These are phyloP conservation scores for Ilex asprella DNA, from an alignment of 257 asterid genomes.

Conservation along the genomic window DNA sequence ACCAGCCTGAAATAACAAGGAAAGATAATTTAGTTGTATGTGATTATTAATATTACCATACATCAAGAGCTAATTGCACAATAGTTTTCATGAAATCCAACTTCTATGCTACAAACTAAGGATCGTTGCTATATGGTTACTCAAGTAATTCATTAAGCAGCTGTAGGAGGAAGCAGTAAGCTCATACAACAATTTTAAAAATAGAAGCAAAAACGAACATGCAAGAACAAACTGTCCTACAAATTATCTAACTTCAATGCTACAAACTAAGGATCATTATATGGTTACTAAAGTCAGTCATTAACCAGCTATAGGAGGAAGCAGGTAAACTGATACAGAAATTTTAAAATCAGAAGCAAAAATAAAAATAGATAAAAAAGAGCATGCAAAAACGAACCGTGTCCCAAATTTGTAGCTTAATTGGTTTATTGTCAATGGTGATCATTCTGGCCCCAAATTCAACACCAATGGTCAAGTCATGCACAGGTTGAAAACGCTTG, in stretches of 20 bases:
- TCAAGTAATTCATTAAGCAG: too few relatives aligned
- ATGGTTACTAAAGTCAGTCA: too few relatives aligned
- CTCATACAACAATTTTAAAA: too few relatives aligned
- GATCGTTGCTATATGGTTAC: too few relatives aligned
- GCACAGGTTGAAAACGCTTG: conserved; percentile 79
- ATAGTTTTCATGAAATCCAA: not conserved
- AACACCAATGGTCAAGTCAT: conserved; percentile 75
- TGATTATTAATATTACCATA: not conserved
- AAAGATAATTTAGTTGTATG: not conserved
- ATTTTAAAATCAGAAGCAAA: not conserved
- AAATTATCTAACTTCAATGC: too few relatives aligned
- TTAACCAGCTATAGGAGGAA: too few relatives aligned
- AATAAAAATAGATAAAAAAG: conserved; percentile 1
- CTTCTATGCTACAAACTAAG: too few relatives aligned
- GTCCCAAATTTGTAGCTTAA: conserved; percentile 81
- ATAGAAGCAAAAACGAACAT: not conserved
- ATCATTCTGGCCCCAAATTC: conserved; percentile 75
- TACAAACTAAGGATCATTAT: too few relatives aligned
- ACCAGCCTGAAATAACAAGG: conserved; percentile 47
- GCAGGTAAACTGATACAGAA: too few relatives aligned
- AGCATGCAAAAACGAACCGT: conserved; percentile 40
- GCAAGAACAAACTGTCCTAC: too few relatives aligned
- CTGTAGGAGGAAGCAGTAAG: too few relatives aligned
- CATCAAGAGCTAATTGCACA: not conserved
- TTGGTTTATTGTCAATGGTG: conserved; percentile 63